Percentiles rank a stretch among this genome's conserved stretches.
Evolutionary conservation across 208 protist genomes (phyloP).

Genomic region (Leishmania major): DNA sequence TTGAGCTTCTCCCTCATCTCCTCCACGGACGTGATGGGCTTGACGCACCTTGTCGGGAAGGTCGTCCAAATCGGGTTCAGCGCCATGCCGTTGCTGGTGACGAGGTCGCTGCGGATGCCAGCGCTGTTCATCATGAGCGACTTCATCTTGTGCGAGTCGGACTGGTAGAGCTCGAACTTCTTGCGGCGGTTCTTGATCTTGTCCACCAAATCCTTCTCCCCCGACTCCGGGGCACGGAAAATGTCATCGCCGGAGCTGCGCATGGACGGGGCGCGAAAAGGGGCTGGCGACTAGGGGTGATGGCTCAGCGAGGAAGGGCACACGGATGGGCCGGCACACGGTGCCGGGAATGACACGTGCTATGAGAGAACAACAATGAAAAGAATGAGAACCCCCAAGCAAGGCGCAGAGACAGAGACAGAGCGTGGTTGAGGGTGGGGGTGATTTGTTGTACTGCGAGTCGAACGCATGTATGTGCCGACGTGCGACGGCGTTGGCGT

Average conservation of each 20-base stretch:
- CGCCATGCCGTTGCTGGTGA: constrained; percentile 43
- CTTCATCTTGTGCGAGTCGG: constrained; percentile 84
- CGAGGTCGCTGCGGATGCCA: constrained; percentile 57
- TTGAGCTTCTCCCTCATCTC: constrained; percentile 79
- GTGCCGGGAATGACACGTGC: not conserved
- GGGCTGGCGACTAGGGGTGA: not conserved
- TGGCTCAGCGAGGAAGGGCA: not conserved
- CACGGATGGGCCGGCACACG: not conserved
- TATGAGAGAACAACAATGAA: not conserved
- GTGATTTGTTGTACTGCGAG: not conserved
- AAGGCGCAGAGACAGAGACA: not conserved
- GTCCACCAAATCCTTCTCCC: constrained; percentile 39
- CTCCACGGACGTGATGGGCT: constrained; percentile 57
- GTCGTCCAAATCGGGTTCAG: constrained; percentile 77
- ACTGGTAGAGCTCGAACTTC: constrained; percentile 78
- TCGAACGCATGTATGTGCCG: not conserved
- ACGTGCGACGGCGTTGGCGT: not conserved
- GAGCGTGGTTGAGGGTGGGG: not conserved
- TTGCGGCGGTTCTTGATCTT: constrained; percentile 50
- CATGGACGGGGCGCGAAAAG: constrained; percentile 1
- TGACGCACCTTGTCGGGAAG: constrained; percentile 73
- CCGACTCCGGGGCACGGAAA: constrained; percentile 31
- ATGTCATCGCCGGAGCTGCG: constrained; percentile 26
- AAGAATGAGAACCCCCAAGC: not conserved
- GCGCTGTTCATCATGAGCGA: constrained; percentile 82